Evolutionary conservation across 2,329 filamentous ascomycete genomes (phyloP).

Genomic region (Aureobasidium sp.): DNA sequence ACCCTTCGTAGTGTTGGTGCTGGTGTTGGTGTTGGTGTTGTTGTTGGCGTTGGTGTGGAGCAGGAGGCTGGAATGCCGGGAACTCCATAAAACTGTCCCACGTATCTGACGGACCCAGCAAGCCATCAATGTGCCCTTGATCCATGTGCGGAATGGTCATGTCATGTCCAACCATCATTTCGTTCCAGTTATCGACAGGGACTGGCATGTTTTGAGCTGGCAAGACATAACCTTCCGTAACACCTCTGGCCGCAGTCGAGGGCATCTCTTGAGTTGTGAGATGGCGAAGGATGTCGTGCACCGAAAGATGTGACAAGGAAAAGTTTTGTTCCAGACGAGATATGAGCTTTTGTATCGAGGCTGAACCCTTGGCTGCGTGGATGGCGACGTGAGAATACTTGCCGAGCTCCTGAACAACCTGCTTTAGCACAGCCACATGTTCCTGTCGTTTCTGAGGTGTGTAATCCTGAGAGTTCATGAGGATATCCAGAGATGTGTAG

Average conservation of each 20-base stretch:
- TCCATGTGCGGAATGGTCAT: neutral
- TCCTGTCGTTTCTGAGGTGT: neutral
- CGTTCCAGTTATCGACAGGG: neutral
- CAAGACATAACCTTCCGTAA: neutral
- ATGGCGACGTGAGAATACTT: neutral
- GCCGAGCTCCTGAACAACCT: neutral
- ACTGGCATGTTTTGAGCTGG: neutral
- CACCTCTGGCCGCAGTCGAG: neutral
- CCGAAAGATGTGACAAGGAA: neutral
- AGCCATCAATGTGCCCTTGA: neutral
- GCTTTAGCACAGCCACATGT: neutral
- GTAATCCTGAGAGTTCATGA: conserved; percentile 8
- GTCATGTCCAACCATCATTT: neutral
- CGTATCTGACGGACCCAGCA: neutral
- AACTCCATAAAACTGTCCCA: conserved; percentile 12
- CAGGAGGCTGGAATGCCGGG: neutral
- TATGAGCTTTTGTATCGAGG: neutral
- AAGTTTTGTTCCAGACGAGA: neutral
- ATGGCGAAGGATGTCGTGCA: conserved; percentile 5
- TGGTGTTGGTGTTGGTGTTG: neutral
- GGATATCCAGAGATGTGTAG: conserved; percentile 6
- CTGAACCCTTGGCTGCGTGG: conserved; percentile 11
- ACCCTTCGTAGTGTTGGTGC: neutral
- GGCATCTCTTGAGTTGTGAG: conserved; percentile 4
- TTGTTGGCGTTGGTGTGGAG: neutral